A percentile compares a stretch with the other conserved stretches of the same genome.
These are phyloP conservation scores for Suaeda aralocaspica DNA, from an alignment of 148 eudicot genomes.

Conservation along the genomic window DNA sequence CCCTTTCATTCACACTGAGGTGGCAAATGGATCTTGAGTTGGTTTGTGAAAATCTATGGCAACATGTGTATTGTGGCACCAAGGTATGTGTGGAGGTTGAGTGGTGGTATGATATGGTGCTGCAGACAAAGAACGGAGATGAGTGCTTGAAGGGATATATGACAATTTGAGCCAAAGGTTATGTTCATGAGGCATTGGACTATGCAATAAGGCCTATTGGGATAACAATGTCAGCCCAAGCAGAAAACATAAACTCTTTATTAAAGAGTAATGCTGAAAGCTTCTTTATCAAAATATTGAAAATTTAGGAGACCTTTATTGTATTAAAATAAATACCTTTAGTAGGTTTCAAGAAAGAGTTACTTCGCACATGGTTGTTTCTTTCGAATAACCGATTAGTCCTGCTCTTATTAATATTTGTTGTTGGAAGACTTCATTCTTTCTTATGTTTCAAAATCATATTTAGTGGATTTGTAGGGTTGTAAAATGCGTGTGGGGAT, in stretches of 20 bases:
- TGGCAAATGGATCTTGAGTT: not conserved
- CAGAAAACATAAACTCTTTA: too few relatives aligned
- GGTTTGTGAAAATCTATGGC: not conserved
- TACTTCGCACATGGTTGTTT: not conserved
- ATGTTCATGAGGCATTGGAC: not conserved
- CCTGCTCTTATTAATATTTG: not conserved
- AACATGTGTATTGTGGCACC: not conserved
- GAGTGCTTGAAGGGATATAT: not conserved
- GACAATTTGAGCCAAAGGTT: not conserved
- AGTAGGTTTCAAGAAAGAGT: not conserved
- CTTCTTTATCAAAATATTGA: not conserved
- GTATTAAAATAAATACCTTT: not conserved
- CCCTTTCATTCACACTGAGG: not conserved
- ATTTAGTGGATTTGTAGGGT: not conserved
- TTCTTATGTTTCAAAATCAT: not conserved
- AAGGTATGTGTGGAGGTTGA: not conserved
- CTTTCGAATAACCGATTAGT: not conserved
- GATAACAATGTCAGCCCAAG: not conserved
- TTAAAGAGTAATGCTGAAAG: too few relatives aligned
- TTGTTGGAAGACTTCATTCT: not conserved
- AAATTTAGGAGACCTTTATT: not conserved
- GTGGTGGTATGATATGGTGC: not conserved
- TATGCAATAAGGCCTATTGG: not conserved
- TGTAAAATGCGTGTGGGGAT: not conserved
- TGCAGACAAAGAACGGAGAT: not conserved